These are phyloP conservation scores for Passalora sequoiae DNA, from an alignment of 2,329 filamentous ascomycete species.

Conservation along the genomic window DNA sequence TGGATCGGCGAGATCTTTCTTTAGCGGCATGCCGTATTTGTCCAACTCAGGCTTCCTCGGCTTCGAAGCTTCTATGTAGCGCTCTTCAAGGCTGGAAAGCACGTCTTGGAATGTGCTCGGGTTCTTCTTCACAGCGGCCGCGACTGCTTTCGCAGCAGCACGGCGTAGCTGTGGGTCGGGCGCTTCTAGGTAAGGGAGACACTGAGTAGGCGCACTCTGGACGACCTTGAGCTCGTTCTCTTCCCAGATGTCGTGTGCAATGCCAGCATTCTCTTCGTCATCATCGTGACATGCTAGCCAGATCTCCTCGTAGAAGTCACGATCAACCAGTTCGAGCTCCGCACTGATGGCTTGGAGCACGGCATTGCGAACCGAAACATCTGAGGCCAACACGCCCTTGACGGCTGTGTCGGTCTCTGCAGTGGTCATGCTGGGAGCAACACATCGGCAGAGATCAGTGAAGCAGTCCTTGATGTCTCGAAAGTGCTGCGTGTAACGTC, in stretches of 20 bases:
- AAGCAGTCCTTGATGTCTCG: conserved; percentile 92
- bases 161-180: conserved; percentile 76
- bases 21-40: conserved; percentile 89
- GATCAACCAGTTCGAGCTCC: conserved; percentile 85
- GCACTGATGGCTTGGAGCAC: conserved; percentile 85
- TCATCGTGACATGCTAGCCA: conserved; percentile 94
- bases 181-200: conserved; percentile 74
- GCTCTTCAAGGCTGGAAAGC: conserved; percentile 60
- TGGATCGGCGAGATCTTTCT: conserved; percentile 77
- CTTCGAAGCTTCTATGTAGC: conserved; percentile 75
- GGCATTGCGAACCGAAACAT: conserved; percentile 74
- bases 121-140: conserved; percentile 63
- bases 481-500: conserved; percentile 85
- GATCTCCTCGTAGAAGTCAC: conserved; percentile 80
- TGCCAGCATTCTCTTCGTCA: conserved; percentile 75
- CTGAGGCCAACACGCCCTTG: conserved; percentile 70
- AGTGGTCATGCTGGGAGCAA: conserved; percentile 72
- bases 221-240: conserved; percentile 75
- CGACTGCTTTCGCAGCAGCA: conserved; percentile 75
- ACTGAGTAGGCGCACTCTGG: conserved; percentile 54
- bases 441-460: conserved; percentile 74
- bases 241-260: conserved; percentile 88
- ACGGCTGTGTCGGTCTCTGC: conserved; percentile 73
- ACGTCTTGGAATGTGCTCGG: conserved; percentile 57
- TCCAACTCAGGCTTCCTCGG: conserved; percentile 79